Conservation (phyloP, 805 yeast genomes). For the Yamadazyma laniorum region DNA sequence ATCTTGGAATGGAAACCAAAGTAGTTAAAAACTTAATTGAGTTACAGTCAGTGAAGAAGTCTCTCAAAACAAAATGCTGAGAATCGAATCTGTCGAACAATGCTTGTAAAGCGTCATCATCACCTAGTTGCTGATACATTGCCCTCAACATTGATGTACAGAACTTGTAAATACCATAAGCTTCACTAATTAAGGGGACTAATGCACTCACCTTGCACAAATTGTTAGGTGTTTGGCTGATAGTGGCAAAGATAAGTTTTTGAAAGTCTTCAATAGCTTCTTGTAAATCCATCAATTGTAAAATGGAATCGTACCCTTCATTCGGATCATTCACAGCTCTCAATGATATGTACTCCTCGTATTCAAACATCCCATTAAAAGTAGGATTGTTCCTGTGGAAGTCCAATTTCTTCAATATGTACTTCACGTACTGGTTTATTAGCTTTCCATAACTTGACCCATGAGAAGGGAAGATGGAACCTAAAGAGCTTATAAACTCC, state of each 20-base stretch:
- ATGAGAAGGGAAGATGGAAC: conserved; percentile 47
- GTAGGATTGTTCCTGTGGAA: conserved; percentile 85
- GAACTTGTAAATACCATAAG: conserved; percentile 90
- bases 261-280: conserved; percentile 80
- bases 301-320: conserved; percentile 87
- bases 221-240: conserved; percentile 55
- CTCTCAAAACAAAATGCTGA: conserved; percentile 70
- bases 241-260: conserved; percentile 68
- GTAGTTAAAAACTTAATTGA: conserved; percentile 78
- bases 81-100: conserved; percentile 66
- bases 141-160: conserved; percentile 89
- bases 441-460: conserved; percentile 63
- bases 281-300: conserved; percentile 82
- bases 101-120: conserved; percentile 74
- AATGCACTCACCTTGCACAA: conserved; percentile 84
- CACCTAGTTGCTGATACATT: conserved; percentile 68
- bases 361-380: conserved; percentile 93
- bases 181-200: conserved; percentile 86
- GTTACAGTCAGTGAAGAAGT: conserved; percentile 88
- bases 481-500: conserved; percentile 74
- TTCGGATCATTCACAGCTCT: conserved; percentile 89
- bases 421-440: conserved; percentile 72
- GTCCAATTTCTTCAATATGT: conserved; percentile 66
- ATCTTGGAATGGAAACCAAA: conserved; percentile 74
- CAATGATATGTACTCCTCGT: conserved; percentile 89